Conservation (phyloP, 176 grass and related monocot species). For the Musa acuminata region DNA sequence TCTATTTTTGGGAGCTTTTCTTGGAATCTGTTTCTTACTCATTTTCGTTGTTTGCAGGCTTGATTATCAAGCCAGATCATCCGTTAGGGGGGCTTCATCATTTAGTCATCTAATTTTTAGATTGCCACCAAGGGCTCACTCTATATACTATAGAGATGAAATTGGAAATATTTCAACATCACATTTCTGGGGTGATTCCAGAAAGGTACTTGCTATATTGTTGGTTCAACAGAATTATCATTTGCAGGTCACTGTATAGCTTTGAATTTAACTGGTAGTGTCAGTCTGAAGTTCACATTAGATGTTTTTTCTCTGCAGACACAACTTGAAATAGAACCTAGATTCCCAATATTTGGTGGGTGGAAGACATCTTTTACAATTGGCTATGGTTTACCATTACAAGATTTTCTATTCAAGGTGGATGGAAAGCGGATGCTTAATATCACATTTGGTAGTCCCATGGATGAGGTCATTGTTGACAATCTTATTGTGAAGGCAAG, state of each 20-base stretch:
- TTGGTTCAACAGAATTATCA: background rate
- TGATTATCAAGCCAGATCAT: slow-evolving; percentile 81
- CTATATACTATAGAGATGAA: slow-evolving; percentile 99
- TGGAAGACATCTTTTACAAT: slow-evolving; percentile 97
- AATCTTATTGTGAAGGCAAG: slow-evolving; percentile 76
- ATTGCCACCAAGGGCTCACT: slow-evolving; percentile 80
- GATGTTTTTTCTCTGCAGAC: slow-evolving; percentile 49
- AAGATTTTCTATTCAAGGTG: slow-evolving; percentile 78
- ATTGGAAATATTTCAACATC: slow-evolving; percentile 99
- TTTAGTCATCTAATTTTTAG: slow-evolving; percentile 73
- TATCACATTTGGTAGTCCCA: slow-evolving; percentile 87
- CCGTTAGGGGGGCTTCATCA: slow-evolving; percentile 72
- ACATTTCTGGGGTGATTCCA: slow-evolving; percentile 87
- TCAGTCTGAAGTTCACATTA: background rate
- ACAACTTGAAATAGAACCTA: slow-evolving; percentile 86
- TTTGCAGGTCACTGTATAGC: slow-evolving; percentile 11
- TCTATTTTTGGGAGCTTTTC: slow-evolving; percentile 20
- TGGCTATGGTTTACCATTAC: slow-evolving; percentile 81
- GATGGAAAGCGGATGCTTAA: slow-evolving; percentile 83
- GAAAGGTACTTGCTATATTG: slow-evolving; percentile 53
- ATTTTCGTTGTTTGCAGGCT: slow-evolving; percentile 42
- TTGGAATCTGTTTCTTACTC: background rate
- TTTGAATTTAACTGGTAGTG: slow-evolving; percentile 1
- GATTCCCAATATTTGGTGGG: slow-evolving; percentile 98
- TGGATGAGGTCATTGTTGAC: slow-evolving; percentile 80